phyloP scores from a whole-genome alignment of 805 yeast genomes.

The Saturnispora dispora region DNA sequence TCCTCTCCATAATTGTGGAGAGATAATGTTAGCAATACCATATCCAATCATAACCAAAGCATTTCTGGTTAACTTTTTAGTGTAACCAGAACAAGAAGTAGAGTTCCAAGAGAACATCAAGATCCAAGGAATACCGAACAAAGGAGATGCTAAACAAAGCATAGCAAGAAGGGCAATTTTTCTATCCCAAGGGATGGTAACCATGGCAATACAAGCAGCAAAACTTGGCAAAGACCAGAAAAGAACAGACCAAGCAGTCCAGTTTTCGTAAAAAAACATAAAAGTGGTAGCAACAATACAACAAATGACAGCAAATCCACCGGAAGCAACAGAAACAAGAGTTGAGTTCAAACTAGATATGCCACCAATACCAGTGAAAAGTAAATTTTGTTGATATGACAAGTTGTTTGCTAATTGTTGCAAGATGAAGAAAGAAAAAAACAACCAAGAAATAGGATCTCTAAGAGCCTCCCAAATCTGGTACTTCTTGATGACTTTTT shows the following conservation, averaged over 20 bases:
- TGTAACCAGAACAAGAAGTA: constrained; percentile 38
- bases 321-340: constrained; percentile 17
- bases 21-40: constrained; percentile 39
- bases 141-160: constrained; percentile 39
- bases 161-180: constrained; percentile 40
- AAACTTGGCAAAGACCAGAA: constrained; percentile 36
- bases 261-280: constrained; percentile 12
- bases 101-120: constrained; percentile 24
- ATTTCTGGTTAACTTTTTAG: constrained; percentile 40
- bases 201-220: constrained; percentile 27
- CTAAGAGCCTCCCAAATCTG: constrained; percentile 38
- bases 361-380: constrained; percentile 14
- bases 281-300: constrained; percentile 16
- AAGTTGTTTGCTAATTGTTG: constrained; percentile 19
- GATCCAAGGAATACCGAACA: constrained; percentile 24
- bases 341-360: constrained; percentile 15
- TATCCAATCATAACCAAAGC: constrained; percentile 37
- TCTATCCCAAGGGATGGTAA: constrained; percentile 30
- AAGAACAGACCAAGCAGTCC: constrained; percentile 26
- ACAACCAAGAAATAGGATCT: constrained; percentile 38
- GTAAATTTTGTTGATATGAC: constrained; percentile 15
- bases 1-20: constrained; percentile 45
- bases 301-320: constrained; percentile 17
- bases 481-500: constrained; percentile 33
- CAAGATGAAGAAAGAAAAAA: constrained; percentile 21